phyloP scores from a whole-genome alignment of 2,329 filamentous ascomycete genomes.

The Colletotrichum tamarilloi region DNA sequence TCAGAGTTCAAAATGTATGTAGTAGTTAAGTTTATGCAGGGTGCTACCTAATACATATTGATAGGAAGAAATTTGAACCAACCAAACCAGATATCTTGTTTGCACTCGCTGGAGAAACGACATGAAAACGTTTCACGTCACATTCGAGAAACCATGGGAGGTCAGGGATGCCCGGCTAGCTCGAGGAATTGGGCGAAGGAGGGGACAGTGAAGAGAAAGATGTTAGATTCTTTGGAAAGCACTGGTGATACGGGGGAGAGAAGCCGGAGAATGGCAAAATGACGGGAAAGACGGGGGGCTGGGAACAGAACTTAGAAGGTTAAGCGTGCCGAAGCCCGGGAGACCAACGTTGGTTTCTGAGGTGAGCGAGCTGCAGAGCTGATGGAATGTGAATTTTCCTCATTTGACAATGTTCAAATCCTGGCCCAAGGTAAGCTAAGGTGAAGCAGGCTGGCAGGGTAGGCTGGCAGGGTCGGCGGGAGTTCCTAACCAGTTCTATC shows the following conservation, averaged over 20 bases:
- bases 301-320: not conserved
- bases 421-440: not conserved
- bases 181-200: not conserved
- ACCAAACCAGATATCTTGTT: constrained; percentile 1
- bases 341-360: not conserved
- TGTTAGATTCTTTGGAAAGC: not conserved
- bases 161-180: constrained; percentile 23
- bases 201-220: not conserved
- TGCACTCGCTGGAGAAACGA: constrained; percentile 22
- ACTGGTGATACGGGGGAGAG: not conserved
- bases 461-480: not conserved
- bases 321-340: not conserved
- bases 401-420: not conserved
- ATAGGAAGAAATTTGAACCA: not conserved
- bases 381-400: too few relatives aligned
- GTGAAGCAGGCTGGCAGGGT: not conserved
- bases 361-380: not conserved
- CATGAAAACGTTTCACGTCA: constrained; percentile 27
- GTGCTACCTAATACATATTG: not conserved
- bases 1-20: not conserved
- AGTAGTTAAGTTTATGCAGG: not conserved
- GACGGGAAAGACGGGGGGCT: too few relatives aligned
- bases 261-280: too few relatives aligned
- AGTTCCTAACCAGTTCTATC: not conserved
- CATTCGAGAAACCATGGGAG: constrained; percentile 15